A percentile compares a stretch with the other conserved stretches of the same genome.
Evolutionary conservation across 768 basidiomycete species (phyloP).

Genomic region (Russula dissimulans): DNA sequence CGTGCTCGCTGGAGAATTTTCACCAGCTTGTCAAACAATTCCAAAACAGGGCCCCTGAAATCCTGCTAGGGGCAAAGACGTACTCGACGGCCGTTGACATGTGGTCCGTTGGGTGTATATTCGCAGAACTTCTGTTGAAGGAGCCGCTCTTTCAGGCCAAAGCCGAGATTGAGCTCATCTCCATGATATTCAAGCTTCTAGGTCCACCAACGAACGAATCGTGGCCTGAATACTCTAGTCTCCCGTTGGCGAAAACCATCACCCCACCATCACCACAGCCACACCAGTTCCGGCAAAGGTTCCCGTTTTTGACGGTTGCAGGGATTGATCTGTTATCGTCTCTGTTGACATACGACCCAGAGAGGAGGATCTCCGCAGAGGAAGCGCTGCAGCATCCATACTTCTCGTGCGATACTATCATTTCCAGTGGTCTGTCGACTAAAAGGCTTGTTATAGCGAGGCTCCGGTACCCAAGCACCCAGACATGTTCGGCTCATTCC

Average conservation of each 20-base stretch:
- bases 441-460: slow-evolving; percentile 44
- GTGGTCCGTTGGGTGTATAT: slow-evolving; percentile 99
- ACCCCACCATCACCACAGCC: slow-evolving; percentile 66
- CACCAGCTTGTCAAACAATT: slow-evolving; percentile 1
- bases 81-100: slow-evolving; percentile 96
- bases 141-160: slow-evolving; percentile 98
- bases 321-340: slow-evolving; percentile 80
- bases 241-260: slow-evolving; percentile 78
- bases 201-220: slow-evolving; percentile 81
- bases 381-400: slow-evolving; percentile 88
- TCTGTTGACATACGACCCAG: slow-evolving; percentile 85
- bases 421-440: not conserved
- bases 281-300: slow-evolving; percentile 73
- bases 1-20: slow-evolving; percentile 21
- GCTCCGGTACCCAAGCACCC: slow-evolving; percentile 94
- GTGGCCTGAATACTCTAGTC: slow-evolving; percentile 76
- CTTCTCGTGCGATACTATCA: slow-evolving; percentile 55
- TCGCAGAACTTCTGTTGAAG: slow-evolving; percentile 89
- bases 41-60: slow-evolving; percentile 77
- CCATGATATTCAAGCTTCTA: slow-evolving; percentile 90
- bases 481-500: slow-evolving; percentile 91
- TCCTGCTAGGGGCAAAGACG: slow-evolving; percentile 83
- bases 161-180: slow-evolving; percentile 84
- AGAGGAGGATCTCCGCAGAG: slow-evolving; percentile 75
- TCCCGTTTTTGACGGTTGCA: slow-evolving; percentile 72